Conservation (phyloP, 2,329 filamentous ascomycete genomes). For the Thyridium curvatum region DNA sequence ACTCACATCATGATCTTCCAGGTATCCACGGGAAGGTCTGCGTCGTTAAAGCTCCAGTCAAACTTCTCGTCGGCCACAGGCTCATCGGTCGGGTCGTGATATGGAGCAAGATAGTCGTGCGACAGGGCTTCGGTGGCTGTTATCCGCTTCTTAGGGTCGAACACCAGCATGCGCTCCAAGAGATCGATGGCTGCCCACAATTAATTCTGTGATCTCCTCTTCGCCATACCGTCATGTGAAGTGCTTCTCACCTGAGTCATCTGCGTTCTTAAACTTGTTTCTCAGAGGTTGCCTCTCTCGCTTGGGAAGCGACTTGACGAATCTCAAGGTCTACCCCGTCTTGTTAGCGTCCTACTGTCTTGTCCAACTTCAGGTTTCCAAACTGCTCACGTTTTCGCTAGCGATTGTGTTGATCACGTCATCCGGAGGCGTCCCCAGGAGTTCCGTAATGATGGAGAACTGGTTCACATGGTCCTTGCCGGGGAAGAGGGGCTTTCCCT, state of each 20-base stretch:
- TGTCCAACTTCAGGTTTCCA: too few relatives aligned
- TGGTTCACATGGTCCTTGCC: slow-evolving; percentile 99
- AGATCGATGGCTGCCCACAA: slow-evolving; percentile 70
- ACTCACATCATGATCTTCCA: slow-evolving; percentile 99
- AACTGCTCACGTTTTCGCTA: slow-evolving; percentile 77
- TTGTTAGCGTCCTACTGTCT: not conserved
- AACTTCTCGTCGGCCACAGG: slow-evolving; percentile 95
- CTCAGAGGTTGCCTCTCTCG: slow-evolving; percentile 80
- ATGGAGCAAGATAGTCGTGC: slow-evolving; percentile 90
- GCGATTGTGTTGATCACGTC: slow-evolving; percentile 99
- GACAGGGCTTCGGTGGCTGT: slow-evolving; percentile 79
- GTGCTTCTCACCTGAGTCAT: slow-evolving; percentile 61
- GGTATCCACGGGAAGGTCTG: slow-evolving; percentile 94
- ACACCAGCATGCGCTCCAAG: slow-evolving; percentile 94
- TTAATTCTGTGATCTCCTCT: slow-evolving; percentile 5
- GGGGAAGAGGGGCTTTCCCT: slow-evolving; percentile 95
- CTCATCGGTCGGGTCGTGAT: slow-evolving; percentile 96
- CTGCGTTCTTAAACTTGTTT: slow-evolving; percentile 93
- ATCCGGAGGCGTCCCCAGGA: slow-evolving; percentile 91
- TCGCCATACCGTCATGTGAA: not conserved
- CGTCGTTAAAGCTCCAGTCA: slow-evolving; percentile 99
- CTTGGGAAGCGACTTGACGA: slow-evolving; percentile 95
- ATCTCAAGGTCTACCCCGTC: slow-evolving; percentile 70
- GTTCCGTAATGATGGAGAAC: slow-evolving; percentile 98
- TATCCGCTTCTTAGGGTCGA: slow-evolving; percentile 94